A percentile compares a stretch with the other conserved stretches of the same genome.
Evolutionary conservation across 139 green algal genomes (phyloP).

Genomic region (Picocystis salinarum): DNA sequence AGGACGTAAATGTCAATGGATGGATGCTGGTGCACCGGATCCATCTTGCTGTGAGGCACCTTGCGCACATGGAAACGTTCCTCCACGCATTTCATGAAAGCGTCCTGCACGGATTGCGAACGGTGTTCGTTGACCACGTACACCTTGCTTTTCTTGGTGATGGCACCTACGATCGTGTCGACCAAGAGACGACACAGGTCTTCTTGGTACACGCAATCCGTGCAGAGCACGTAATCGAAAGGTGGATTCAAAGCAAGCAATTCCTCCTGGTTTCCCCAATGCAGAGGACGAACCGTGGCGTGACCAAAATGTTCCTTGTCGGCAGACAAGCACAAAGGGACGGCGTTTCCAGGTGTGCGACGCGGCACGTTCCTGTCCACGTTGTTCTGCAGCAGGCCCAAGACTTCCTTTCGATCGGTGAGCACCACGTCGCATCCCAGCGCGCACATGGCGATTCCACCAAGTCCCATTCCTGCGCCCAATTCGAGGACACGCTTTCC

Average conservation of each 20-base stretch:
- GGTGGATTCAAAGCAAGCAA: conserved; percentile 18
- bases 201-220: conserved; percentile 74
- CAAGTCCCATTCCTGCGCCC: conserved; percentile 64
- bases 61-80: conserved; percentile 17
- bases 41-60: conserved; percentile 28
- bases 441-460: conserved; percentile 33
- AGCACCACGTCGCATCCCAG: conserved; percentile 47
- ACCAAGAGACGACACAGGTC: conserved; percentile 37
- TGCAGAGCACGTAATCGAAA: conserved; percentile 37
- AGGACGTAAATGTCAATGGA: conserved; percentile 49
- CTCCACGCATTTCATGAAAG: conserved; percentile 36
- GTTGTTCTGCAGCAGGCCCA: conserved; percentile 52
- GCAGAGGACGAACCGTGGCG: conserved; percentile 41
- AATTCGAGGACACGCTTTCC: conserved; percentile 62
- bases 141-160: conserved; percentile 18
- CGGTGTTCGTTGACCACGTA: conserved; percentile 56
- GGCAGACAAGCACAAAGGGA: neutral
- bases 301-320: conserved; percentile 14
- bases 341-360: neutral
- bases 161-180: conserved; percentile 28
- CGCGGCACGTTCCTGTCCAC: conserved; percentile 45
- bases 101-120: conserved; percentile 40
- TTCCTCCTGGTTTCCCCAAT: conserved; percentile 37
- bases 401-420: conserved; percentile 45
- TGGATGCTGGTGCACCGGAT: conserved; percentile 34